Base-by-base conservation (phyloP, 305 asterid species). In the Rubia occidens region DNA sequence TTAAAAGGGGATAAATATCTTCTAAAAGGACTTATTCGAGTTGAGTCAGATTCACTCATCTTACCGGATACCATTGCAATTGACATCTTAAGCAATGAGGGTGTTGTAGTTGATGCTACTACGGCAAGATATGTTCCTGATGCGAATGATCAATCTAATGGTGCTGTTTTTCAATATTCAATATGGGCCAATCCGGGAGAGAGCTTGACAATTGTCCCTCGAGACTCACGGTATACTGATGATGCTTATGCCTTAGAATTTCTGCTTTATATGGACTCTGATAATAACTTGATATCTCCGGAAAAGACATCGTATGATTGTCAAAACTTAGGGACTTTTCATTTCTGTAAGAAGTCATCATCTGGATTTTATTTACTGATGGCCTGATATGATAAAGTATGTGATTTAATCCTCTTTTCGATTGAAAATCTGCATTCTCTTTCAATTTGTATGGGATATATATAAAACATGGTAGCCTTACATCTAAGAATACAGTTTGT, bases 1-100 rank as follows among this genome's bases (percentile, higher is more conserved):
- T 73, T 93, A 29, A 93, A 84, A 84, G 98, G 95, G 70, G 95
- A 90, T 77, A 90, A 85, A 63, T 93, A 87, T 87, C 88, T 93
- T 76, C 81, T 93, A 74, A 85, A 84, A 71, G 98, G 98, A 72
- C 86, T 70, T 67, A 81, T 88, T 72, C 80, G 80, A 70, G 84
- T 90, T 39, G 87, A 90, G 49, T 60, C 83, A 73, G 77, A 75
- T 56, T 78, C 78, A 63, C 64, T 66, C 66, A 43, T 64, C 70
- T 75, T 84, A 74, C 95, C 96, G 47, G 87, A 88, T 68, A 76
- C 70, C 74, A 79, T 93, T 77, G 80, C 82, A 18, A 69, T 93
- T 77, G 91, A 84, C 78, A 77, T 90, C 80, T 81, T 87, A 24
- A 86, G 82, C 80, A 63, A 53, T 76, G 85, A 76, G 72, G 95